Evolutionary conservation across 345 rosid genomes (phyloP), one percentile per base, ranked within the genome.

Genomic region (Ceriops tagal): DNA sequence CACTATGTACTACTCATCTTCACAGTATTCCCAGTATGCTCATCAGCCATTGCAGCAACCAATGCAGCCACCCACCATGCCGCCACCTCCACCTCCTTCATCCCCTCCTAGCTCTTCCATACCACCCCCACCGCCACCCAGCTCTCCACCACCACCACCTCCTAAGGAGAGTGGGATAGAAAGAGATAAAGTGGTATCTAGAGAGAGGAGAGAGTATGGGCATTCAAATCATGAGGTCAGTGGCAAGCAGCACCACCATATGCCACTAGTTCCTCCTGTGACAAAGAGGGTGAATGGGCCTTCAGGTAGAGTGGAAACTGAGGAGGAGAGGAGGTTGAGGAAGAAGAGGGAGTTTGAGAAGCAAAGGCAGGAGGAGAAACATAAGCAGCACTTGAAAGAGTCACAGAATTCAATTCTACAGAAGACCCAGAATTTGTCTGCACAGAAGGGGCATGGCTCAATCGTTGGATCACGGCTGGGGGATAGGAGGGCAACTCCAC

Each of bases 321-420:
- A 95, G 78, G 98, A 95, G 64, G 98, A 92, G 78, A 87, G 98
- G 80, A 84, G 91, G 82, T 66, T 82, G 72, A 84, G 98, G 77
- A 95, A 95, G 91, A 95, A 88, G 87, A 86, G 80, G 79, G 99
- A 92, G 77, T 82, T 77, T 58, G 98, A 95, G 83, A 95, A 90
- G 80, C 96, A 84, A 66, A 89, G 88, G 71, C 89, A 84, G 62
- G 91, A 86, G 53, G 93, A 86, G 71, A 87, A 82, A 74, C 85
- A 84, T 47, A 89, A 79, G 77, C 91, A 82, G 57, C 89, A 82
- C 56, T 63, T 83, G 77, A 87, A 89, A 77, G 96, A 85, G 76
- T 79, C 90, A 1, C 81, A 88, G 70, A 83, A 76, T 71, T 70
- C 81, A 51, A 69, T 70, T 66, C 49, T 80, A 76, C 91, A 86